Evolutionary conservation across 2,329 filamentous ascomycete species (phyloP).

Genomic region (Shiraia sp.): DNA sequence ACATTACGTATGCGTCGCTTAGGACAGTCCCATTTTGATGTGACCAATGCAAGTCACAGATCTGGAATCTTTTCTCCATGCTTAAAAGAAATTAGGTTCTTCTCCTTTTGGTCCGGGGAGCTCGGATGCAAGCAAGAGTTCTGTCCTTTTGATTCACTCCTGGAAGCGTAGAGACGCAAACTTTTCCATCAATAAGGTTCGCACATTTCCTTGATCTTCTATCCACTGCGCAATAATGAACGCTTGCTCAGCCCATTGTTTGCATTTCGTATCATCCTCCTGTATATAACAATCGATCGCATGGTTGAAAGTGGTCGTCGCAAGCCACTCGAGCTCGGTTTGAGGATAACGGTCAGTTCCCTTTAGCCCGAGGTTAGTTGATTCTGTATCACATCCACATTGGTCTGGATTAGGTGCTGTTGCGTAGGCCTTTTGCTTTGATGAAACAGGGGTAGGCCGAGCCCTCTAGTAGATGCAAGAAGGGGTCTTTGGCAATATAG

Average conservation of each 20-base stretch:
- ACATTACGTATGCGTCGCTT: no score
- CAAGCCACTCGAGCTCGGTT: slow-evolving; percentile 77
- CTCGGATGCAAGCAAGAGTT: no score
- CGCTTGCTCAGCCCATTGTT: slow-evolving; percentile 66
- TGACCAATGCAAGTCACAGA: no score
- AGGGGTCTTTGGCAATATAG: slow-evolving; percentile 1
- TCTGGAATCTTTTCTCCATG: background rate
- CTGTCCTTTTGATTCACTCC: no score
- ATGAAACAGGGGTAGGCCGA: background rate
- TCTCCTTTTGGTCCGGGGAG: no score
- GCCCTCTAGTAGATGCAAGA: slow-evolving; percentile 8
- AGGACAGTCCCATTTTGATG: no score
- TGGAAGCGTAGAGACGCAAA: slow-evolving; percentile 29
- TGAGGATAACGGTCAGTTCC: slow-evolving; percentile 60
- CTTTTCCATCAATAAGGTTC: slow-evolving; percentile 46
- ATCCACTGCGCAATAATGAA: slow-evolving; percentile 64
- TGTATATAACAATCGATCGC: slow-evolving; percentile 62
- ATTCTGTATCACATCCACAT: slow-evolving; percentile 1
- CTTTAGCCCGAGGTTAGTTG: slow-evolving; percentile 29
- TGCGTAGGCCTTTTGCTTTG: slow-evolving; percentile 15
- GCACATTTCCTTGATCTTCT: slow-evolving; percentile 52
- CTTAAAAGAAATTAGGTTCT: background rate
- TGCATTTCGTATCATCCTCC: slow-evolving; percentile 59
- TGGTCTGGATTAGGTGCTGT: slow-evolving; percentile 17
- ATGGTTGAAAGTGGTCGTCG: slow-evolving; percentile 63